Conservation (phyloP, 2,329 filamentous ascomycete species). For the Neonectria punicea region DNA sequence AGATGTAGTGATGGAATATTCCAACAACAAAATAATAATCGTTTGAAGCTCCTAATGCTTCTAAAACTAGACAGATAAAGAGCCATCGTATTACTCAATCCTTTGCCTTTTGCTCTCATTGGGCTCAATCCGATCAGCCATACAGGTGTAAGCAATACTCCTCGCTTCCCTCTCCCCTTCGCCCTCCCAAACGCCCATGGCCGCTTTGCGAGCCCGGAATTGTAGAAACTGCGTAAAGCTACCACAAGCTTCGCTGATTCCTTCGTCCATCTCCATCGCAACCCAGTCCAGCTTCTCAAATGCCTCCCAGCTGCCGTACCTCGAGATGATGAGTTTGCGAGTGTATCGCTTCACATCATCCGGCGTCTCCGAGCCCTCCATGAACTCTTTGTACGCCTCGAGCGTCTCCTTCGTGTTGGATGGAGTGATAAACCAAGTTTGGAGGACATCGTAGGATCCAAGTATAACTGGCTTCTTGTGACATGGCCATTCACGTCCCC, state of each 20-base stretch:
- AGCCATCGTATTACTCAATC: too few species aligned
- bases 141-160: conserved; percentile 1
- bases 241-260: neutral
- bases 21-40: too few species aligned
- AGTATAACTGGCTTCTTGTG: conserved; percentile 18
- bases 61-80: too few species aligned
- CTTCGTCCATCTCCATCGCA: neutral
- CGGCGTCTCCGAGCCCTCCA: conserved; percentile 1
- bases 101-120: too few species aligned
- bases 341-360: conserved; percentile 21
- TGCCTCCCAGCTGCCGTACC: conserved; percentile 29
- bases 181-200: neutral
- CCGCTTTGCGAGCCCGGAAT: neutral
- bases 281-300: conserved; percentile 25
- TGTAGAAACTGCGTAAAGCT: conserved; percentile 1
- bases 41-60: too few species aligned
- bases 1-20: too few species aligned
- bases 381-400: conserved; percentile 22
- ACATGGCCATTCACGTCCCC: conserved; percentile 24
- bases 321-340: conserved; percentile 19
- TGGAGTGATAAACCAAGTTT: conserved; percentile 18
- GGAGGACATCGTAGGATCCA: conserved; percentile 21
- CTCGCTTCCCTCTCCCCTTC: neutral
- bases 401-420: conserved; percentile 14
- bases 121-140: neutral